Percentiles rank a stretch among this genome's conserved stretches.
Evolutionary conservation across 352 stramenopile genomes (phyloP).

Genomic region (Phytopythium oedochilum): DNA sequence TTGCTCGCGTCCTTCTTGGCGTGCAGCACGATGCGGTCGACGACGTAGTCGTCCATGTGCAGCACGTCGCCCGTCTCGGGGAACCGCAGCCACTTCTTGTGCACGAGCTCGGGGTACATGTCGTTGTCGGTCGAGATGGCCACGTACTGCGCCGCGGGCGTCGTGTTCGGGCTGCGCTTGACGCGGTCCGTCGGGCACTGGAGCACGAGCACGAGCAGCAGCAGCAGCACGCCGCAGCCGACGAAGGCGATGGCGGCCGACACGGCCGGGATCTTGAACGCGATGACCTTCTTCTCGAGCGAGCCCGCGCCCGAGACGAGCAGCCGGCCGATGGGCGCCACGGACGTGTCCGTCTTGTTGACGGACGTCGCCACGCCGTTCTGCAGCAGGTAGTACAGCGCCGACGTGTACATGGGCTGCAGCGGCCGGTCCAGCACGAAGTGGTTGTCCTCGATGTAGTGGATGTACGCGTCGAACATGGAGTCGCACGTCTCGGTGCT

Average conservation of each 20-base stretch:
- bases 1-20: conserved; percentile 7
- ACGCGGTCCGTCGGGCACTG: conserved; percentile 13
- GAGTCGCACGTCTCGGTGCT: conserved; percentile 18
- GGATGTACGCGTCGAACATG: conserved; percentile 43
- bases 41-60: conserved; percentile 6
- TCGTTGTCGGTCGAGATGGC: conserved; percentile 6
- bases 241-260: conserved; percentile 15
- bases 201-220: conserved; percentile 10
- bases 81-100: conserved; percentile 16
- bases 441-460: conserved; percentile 34
- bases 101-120: conserved; percentile 4
- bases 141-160: conserved; percentile 4
- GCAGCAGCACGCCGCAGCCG: conserved; percentile 1
- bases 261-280: conserved; percentile 18
- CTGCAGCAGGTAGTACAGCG: conserved; percentile 50
- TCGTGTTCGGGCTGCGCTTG: conserved; percentile 5
- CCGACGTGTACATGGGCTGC: conserved; percentile 45
- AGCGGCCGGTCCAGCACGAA: conserved; percentile 38
- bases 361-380: conserved; percentile 28
- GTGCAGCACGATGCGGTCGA: conserved; percentile 14
- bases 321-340: not conserved
- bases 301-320: conserved; percentile 9
- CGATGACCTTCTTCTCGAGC: conserved; percentile 19
- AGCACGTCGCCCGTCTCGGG: conserved; percentile 11
- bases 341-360: conserved; percentile 7